Percentiles rank a stretch among this genome's conserved stretches.
phyloP scores from a whole-genome alignment of 352 stramenopile genomes.

The Heterotrichella gracilis region DNA sequence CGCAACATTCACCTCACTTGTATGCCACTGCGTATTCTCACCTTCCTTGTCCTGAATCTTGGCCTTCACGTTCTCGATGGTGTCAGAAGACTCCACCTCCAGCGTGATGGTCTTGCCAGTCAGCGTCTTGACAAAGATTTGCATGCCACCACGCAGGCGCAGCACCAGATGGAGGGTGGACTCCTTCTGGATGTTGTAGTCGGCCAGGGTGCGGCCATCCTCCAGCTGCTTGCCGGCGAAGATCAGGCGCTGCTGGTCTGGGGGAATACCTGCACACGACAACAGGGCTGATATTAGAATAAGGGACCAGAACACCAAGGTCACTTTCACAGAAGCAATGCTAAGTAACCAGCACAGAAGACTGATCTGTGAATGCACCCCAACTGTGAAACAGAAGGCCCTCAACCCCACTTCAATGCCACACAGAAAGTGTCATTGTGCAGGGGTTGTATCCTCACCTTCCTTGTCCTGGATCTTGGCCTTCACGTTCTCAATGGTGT shows the following conservation, averaged over 20 bases:
- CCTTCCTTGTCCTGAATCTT: conserved; percentile 99
- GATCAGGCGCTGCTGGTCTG: conserved; percentile 34
- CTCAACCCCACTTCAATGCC: no score
- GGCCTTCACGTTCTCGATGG: conserved; percentile 98
- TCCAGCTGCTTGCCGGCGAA: conserved; percentile 57
- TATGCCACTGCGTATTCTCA: no score
- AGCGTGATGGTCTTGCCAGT: conserved; percentile 98
- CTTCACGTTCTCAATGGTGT: conserved; percentile 99
- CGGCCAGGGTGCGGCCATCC: conserved; percentile 42
- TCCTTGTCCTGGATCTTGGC: conserved; percentile 99
- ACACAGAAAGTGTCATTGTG: no score
- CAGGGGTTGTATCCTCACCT: no score
- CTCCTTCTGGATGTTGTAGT: conserved; percentile 75
- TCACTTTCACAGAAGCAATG: no score
- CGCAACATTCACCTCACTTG: no score
- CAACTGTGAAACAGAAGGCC: no score
- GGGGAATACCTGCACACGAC: no score
- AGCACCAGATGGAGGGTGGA: conserved; percentile 83
- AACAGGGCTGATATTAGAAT: no score
- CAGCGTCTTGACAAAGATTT: conserved; percentile 31
- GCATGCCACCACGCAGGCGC: conserved; percentile 40
- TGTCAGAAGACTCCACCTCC: conserved; percentile 84
- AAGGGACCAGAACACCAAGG: no score
- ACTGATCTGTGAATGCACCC: no score
- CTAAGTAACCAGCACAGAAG: no score